Base-by-base conservation (phyloP, 371 early-diverging fungal species). In the Lichtheimia corymbifera region DNA sequence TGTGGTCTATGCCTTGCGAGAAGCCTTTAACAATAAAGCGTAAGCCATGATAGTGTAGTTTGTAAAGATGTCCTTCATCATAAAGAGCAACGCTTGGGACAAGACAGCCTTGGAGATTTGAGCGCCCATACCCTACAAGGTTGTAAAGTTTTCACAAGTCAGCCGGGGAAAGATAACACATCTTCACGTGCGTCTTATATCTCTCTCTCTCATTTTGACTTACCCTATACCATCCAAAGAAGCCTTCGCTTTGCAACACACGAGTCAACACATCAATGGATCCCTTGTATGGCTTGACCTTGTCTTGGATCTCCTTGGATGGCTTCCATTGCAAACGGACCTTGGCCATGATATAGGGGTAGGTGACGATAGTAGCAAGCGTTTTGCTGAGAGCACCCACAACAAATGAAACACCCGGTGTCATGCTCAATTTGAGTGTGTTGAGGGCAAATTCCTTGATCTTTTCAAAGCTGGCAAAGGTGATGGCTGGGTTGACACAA, bases 311-410 rank as follows among this genome's bases (percentile, higher is more conserved):
- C 7, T 77, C 81, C 67, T 86, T 87, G 53, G 90, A 85, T 13
- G 96, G 93, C 68, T 90, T 91, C 95, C 96, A 97, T 72, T 97
- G 97, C 68, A 97, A 83, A 56, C 95, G 82, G 14, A 94, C 93
- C 70, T 98, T 98, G 59, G 98, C 97, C 97, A 97, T 96, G 71
- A 98, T 98, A 72, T 97, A 97, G 25, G 98, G 97, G 67, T 96
- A 94, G 11, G 91, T 93, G 61, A 91, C 76, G 12, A 91, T 73
- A 13, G 90, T 92, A 5, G 97, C 98, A 66, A 97, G 68, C 0
- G 97, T 93, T 73, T 98, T 98, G 55, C 94, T 83, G 50, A 96
- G 60, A 3, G 97, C 97, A 17, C 97, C 97, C 25, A 94, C 88
- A 64, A 90, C 68, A 67, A 98, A 97, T 17, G 90, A 88, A 64